Evolutionary conservation across 345 rosid species (phyloP).

Genomic region (Jatropha curcas): DNA sequence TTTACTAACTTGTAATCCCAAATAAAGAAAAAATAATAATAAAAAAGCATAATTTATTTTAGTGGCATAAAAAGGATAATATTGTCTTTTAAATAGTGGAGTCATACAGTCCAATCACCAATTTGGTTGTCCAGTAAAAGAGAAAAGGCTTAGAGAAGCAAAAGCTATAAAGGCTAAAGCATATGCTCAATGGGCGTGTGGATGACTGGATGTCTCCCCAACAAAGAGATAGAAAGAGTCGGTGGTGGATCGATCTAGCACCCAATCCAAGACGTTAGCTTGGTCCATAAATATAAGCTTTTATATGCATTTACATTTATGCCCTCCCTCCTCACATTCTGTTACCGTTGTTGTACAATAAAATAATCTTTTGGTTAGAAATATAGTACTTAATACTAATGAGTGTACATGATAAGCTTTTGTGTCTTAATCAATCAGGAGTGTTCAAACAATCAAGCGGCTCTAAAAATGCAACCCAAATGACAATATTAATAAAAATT

Average conservation of each 20-base stretch:
- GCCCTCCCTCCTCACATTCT: background rate
- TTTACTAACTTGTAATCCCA: too few relatives aligned
- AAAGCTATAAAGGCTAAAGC: constrained; percentile 20
- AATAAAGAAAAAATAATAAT: too few relatives aligned
- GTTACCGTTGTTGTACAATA: too few relatives aligned
- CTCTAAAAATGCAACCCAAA: too few relatives aligned
- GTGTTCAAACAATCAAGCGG: too few relatives aligned
- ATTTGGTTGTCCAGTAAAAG: constrained; percentile 5
- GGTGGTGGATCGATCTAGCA: constrained; percentile 22
- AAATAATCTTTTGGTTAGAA: too few relatives aligned
- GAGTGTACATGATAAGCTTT: too few relatives aligned
- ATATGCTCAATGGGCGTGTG: background rate
- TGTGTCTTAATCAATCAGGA: too few relatives aligned
- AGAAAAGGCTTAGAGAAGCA: background rate
- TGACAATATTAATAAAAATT: too few relatives aligned
- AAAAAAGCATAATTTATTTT: too few relatives aligned
- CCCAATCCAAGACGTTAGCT: background rate
- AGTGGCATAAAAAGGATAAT: background rate
- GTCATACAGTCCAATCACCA: background rate
- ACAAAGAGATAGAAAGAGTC: too few relatives aligned
- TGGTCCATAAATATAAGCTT: background rate
- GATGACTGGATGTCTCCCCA: constrained; percentile 18
- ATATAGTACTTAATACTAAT: too few relatives aligned
- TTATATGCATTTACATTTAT: constrained; percentile 5
- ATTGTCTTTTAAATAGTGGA: constrained; percentile 5